phyloP scores from a whole-genome alignment of 257 asterid species.

The Scutellaria galericulata region DNA sequence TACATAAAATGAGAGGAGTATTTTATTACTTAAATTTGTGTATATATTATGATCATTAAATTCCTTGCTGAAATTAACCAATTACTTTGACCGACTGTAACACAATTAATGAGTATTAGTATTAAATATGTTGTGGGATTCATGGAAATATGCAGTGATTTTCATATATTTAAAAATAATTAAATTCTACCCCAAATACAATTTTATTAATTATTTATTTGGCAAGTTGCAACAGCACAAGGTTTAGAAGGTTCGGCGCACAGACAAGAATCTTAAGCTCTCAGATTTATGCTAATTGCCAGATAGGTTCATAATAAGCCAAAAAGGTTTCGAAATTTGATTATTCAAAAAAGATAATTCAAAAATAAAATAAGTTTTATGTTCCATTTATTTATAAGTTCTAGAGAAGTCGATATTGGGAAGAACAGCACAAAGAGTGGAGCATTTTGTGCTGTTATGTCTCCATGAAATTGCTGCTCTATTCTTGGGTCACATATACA shows the following conservation, averaged over 20 bases:
- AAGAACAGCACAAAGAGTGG: conserved; percentile 57
- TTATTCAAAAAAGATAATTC: conserved; percentile 10
- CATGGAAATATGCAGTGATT: neutral
- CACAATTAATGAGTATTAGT: neutral
- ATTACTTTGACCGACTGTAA: conserved; percentile 5
- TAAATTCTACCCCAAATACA: conserved; percentile 6
- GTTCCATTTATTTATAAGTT: neutral
- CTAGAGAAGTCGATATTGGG: conserved; percentile 36
- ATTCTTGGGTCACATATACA: conserved; percentile 30
- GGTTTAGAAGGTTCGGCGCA: conserved; percentile 72
- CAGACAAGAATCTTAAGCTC: conserved; percentile 59
- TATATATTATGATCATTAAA: neutral
- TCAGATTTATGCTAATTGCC: conserved; percentile 47
- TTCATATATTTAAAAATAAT: neutral
- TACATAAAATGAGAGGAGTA: too few relatives aligned
- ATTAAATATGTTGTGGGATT: neutral
- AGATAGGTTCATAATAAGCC: conserved; percentile 13
- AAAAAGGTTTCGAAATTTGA: conserved; percentile 28
- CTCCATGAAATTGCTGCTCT: conserved; percentile 43
- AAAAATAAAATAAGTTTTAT: conserved; percentile 7
- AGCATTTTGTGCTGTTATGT: conserved; percentile 63
- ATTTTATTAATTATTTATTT: neutral
- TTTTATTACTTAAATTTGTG: too few relatives aligned
- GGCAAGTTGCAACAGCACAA: conserved; percentile 32
- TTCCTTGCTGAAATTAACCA: neutral